phyloP scores from a whole-genome alignment of 192 early-diverging fungal genomes.

The Backusella australiensis region DNA sequence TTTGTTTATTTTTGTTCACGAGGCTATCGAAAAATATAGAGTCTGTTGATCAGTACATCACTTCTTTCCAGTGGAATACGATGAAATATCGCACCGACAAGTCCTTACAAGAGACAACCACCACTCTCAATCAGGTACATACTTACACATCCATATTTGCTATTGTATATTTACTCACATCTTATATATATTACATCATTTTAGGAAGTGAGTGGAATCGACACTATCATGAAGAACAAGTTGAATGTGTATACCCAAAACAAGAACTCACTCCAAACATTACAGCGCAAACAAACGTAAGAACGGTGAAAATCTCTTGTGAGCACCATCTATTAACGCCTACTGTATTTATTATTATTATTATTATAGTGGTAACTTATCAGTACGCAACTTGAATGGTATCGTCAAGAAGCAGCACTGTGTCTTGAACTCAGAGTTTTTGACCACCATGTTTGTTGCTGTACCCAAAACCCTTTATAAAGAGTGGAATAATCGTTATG shows the following conservation, averaged over 20 bases:
- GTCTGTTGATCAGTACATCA: conserved; percentile 83
- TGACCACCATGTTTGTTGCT: conserved; percentile 90
- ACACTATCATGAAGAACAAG: conserved; percentile 89
- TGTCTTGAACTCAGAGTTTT: conserved; percentile 90
- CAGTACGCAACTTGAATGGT: conserved; percentile 81
- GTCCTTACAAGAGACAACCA: conserved; percentile 79
- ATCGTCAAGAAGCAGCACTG: conserved; percentile 93
- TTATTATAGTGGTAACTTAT: conserved; percentile 76
- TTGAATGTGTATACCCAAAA: conserved; percentile 81
- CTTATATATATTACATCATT: background rate
- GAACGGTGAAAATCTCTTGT: background rate
- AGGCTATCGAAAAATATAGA: conserved; percentile 47
- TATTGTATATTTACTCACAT: background rate
- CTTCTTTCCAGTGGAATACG: conserved; percentile 91
- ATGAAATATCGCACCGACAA: conserved; percentile 97
- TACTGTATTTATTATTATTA: background rate
- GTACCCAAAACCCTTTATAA: conserved; percentile 74
- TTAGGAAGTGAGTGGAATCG: conserved; percentile 86
- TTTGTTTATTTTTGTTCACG: conserved; percentile 7
- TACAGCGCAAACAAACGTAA: conserved; percentile 85
- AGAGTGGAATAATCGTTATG: conserved; percentile 88
- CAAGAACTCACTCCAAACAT: conserved; percentile 75
- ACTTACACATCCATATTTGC: background rate
- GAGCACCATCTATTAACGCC: background rate
- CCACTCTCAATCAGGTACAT: conserved; percentile 71